Evolutionary conservation across 441 rosid species (phyloP).

Genomic region (Populus hybrid): DNA sequence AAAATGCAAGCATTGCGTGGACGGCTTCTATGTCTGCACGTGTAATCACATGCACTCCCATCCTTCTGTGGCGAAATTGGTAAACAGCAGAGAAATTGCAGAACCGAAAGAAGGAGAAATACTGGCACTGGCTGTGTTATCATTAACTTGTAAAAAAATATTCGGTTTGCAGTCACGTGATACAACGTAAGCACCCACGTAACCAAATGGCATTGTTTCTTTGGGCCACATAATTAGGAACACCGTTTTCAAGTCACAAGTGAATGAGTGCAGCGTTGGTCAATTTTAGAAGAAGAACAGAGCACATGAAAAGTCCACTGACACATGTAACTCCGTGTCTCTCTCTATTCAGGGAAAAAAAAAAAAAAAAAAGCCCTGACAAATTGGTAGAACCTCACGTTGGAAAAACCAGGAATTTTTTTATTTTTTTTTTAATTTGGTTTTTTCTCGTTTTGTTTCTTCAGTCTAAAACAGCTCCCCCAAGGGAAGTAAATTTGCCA

Average conservation of each 20-base stretch:
- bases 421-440: too few relatives aligned
- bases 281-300: neutral
- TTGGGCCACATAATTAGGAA: neutral
- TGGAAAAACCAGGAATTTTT: neutral
- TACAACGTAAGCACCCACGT: constrained; percentile 13
- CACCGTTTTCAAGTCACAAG: neutral
- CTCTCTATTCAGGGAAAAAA: neutral
- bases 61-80: neutral
- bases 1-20: neutral
- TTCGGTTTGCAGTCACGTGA: constrained; percentile 25
- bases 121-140: too few relatives aligned
- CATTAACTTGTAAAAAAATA: too few relatives aligned
- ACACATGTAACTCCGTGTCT: neutral
- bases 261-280: neutral
- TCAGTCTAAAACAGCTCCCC: neutral
- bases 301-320: neutral
- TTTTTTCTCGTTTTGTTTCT: neutral
- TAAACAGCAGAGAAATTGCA: neutral
- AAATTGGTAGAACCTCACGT: neutral
- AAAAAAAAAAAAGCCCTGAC: neutral
- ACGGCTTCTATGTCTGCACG: constrained; percentile 24
- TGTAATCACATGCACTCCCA: constrained; percentile 33
- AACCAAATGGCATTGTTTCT: neutral
- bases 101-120: neutral
- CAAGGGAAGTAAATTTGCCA: too few relatives aligned